Base-by-base conservation (phyloP, 768 basidiomycete genomes). In the Boletus sensibilis region DNA sequence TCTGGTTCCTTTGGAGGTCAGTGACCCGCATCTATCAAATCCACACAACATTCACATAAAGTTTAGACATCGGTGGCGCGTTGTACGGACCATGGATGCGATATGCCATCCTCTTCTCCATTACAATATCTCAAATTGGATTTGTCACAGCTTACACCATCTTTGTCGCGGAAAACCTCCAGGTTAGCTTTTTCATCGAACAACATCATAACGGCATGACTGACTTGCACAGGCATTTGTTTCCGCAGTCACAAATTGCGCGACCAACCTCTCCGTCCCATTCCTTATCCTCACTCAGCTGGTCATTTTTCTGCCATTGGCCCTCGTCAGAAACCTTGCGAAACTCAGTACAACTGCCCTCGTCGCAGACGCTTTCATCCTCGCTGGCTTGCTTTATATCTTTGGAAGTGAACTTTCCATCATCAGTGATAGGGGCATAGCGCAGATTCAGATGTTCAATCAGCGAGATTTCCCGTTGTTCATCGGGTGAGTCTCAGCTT, bases 11-110 rank as follows among this genome's bases (percentile, higher is more conserved):
- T 96, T 64, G 96, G 96, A 72, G 93, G 92, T 92, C 57, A 48
- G 80, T 69, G 21, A 14, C n/a, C 20, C 39, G 20, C 23, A 35
- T 52, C 5, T 3, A 5, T 34, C 62, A 35, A 61, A 46, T 49
- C 25, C 16, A 48, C 40, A 35, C 39, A 16, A 33, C 18, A 35
- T 45, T 56, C 39, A 60, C 52, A 34, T 46, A 7, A 33, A 7
- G 18, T 20, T 12, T 53, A 93, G 97, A 98, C 67, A 94, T 99
- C 53, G 97, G 97, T 29, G 97, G 97, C 2, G 72, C 81, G 0
- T 75, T 99, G 10, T 98, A 97, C 65, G 97, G 97, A 2, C 84
- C 85, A 14, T 92, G 88, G 86, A 92, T 99, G 92, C 87, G 97
- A 43, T 86, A 89, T 57, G 75, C 86, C 14, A 98, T 99, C 66